Conservation (phyloP, 352 stramenopile species). For the Peronospora farinosa region DNA sequence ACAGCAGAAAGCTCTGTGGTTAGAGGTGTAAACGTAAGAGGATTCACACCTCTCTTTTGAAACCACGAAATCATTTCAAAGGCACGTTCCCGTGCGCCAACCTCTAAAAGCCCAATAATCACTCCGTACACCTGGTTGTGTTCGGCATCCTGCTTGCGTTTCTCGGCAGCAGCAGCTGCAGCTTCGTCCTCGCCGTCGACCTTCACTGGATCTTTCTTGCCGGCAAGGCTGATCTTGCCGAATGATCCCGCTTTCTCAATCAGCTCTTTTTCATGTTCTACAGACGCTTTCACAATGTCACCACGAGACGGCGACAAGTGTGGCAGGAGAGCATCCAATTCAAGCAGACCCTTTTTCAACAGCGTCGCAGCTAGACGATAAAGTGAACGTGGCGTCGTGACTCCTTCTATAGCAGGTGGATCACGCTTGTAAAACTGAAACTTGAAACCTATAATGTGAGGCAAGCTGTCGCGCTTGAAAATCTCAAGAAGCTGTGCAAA, state of each 20-base stretch:
- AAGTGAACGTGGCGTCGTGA: slow-evolving; percentile 58
- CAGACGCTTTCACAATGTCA: slow-evolving; percentile 41
- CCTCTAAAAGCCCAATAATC: slow-evolving; percentile 77
- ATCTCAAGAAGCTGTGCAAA: slow-evolving; percentile 60
- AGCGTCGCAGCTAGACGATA: slow-evolving; percentile 86
- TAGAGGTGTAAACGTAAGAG: slow-evolving; percentile 56
- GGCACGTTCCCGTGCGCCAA: slow-evolving; percentile 49
- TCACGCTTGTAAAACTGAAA: slow-evolving; percentile 86
- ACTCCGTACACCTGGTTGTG: slow-evolving; percentile 79
- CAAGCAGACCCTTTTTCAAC: slow-evolving; percentile 71
- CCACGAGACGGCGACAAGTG: slow-evolving; percentile 69
- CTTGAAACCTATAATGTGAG: slow-evolving; percentile 91
- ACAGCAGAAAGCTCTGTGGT: slow-evolving; percentile 57
- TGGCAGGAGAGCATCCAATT: slow-evolving; percentile 69
- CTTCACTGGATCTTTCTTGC: slow-evolving; percentile 44
- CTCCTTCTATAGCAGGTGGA: slow-evolving; percentile 23
- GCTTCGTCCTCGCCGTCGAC: slow-evolving; percentile 22
- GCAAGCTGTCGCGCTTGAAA: slow-evolving; percentile 78
- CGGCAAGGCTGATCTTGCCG: slow-evolving; percentile 68
- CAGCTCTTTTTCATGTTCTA: slow-evolving; percentile 47
- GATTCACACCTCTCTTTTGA: slow-evolving; percentile 52
- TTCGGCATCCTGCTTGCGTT: slow-evolving; percentile 21
- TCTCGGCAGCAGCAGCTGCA: slow-evolving; percentile 14
- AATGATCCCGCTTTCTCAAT: slow-evolving; percentile 50
- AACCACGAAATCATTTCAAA: slow-evolving; percentile 84